Evolutionary conservation across 2,329 filamentous ascomycete genomes (phyloP).

Genomic region (Kalaharituber pfeilii): DNA sequence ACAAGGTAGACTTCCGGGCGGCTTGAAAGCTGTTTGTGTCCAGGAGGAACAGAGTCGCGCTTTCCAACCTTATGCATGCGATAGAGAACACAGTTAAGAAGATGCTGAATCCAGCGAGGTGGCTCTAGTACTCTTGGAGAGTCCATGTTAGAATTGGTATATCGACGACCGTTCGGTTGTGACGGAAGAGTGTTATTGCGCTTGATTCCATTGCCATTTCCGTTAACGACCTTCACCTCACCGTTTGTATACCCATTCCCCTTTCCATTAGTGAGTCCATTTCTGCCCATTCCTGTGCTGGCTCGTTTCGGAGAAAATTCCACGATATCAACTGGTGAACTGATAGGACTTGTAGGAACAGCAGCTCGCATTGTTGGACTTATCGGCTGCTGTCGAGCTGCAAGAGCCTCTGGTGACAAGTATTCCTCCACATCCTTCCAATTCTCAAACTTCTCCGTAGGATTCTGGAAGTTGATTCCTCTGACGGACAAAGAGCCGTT

Average conservation of each 20-base stretch:
- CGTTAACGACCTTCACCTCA: background rate
- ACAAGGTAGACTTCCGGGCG: slow-evolving; percentile 18
- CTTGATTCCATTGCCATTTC: background rate
- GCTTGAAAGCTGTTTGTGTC: slow-evolving; percentile 8
- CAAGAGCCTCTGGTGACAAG: slow-evolving; percentile 8
- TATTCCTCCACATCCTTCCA: slow-evolving; percentile 23
- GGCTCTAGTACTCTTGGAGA: slow-evolving; percentile 9
- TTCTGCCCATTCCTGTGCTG: slow-evolving; percentile 1
- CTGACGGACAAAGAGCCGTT: slow-evolving; percentile 31
- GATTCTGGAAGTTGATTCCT: slow-evolving; percentile 32
- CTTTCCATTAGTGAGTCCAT: slow-evolving; percentile 11
- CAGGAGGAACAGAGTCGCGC: slow-evolving; percentile 6
- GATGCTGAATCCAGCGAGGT: slow-evolving; percentile 20
- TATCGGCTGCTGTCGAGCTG: slow-evolving; percentile 7
- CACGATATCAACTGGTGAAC: background rate
- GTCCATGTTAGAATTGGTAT: slow-evolving; percentile 3
- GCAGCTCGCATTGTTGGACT: slow-evolving; percentile 10
- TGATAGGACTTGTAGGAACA: background rate
- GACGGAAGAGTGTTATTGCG: background rate
- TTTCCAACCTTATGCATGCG: slow-evolving; percentile 8
- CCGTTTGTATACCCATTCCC: slow-evolving; percentile 1
- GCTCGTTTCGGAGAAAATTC: background rate
- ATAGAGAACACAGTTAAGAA: slow-evolving; percentile 21
- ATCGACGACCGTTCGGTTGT: background rate
- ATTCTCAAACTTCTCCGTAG: slow-evolving; percentile 33